Conservation (phyloP, 805 yeast species). For the Starmerella apicola region DNA sequence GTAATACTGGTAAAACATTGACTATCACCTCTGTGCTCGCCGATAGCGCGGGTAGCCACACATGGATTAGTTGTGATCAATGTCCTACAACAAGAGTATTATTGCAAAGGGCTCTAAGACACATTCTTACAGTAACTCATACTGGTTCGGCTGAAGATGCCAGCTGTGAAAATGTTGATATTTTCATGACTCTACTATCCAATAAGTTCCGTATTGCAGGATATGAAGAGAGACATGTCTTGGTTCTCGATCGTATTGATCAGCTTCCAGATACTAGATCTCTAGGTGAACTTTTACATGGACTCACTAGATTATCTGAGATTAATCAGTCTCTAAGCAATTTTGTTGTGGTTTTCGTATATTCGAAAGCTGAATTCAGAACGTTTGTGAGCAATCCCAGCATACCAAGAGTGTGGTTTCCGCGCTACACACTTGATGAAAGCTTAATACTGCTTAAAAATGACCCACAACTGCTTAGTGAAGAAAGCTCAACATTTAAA, state of each 20-base stretch:
- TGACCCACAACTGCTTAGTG: not conserved
- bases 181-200: conserved; percentile 32
- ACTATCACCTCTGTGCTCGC: conserved; percentile 29
- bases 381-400: conserved; percentile 29
- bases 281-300: conserved; percentile 30
- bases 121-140: conserved; percentile 27
- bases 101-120: conserved; percentile 35
- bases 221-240: conserved; percentile 32
- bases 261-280: conserved; percentile 31
- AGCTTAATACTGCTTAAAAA: conserved; percentile 26
- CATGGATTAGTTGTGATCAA: conserved; percentile 38
- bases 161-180: conserved; percentile 33
- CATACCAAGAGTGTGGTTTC: conserved; percentile 36
- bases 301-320: conserved; percentile 34
- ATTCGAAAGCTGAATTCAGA: conserved; percentile 35
- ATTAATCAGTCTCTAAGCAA: conserved; percentile 28
- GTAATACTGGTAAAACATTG: conserved; percentile 38
- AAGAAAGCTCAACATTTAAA: conserved; percentile 28
- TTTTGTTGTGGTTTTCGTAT: conserved; percentile 33
- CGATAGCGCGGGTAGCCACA: conserved; percentile 16
- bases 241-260: conserved; percentile 42
- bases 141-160: conserved; percentile 18
- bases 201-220: conserved; percentile 27
- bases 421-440: conserved; percentile 33
- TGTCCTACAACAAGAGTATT: conserved; percentile 37